Conservation (phyloP, 1,284 basidiomycete species). For the Microbotryum saponariae region DNA sequence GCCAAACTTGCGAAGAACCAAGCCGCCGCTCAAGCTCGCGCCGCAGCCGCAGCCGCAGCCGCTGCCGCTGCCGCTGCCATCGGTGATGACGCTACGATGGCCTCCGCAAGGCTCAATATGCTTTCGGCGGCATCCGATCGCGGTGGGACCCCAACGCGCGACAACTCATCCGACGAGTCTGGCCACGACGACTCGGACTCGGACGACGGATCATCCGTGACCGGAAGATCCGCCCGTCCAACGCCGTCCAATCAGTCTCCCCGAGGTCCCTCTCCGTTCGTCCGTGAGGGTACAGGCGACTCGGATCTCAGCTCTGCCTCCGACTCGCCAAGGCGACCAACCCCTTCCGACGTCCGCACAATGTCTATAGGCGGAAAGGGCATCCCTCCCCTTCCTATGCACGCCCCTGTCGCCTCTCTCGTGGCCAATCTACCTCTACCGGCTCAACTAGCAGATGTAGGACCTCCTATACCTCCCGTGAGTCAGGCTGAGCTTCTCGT, state of each 20-base stretch:
- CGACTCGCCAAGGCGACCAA: neutral
- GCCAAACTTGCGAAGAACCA: neutral
- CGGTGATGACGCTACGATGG: neutral
- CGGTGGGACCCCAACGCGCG: neutral
- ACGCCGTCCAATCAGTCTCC: too few relatives aligned
- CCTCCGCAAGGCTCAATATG: neutral
- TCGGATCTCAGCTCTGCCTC: conserved; percentile 3
- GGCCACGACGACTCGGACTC: conserved; percentile 16
- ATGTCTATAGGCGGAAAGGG: too few relatives aligned
- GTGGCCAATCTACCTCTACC: neutral
- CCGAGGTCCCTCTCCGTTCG: conserved; percentile 13
- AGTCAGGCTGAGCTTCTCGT: neutral
- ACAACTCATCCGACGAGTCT: neutral
- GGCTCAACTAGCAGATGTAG: neutral
- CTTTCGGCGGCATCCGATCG: neutral
- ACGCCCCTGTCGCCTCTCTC: too few relatives aligned
- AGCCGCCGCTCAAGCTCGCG: neutral
- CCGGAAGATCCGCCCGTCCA: neutral
- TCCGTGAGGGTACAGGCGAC: conserved; percentile 16
- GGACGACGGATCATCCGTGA: conserved; percentile 15
- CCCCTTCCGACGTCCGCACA: neutral
- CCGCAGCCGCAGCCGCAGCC: neutral
- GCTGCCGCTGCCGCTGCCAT: neutral
- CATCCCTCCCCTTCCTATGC: too few relatives aligned
- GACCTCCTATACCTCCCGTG: too few relatives aligned